Evolutionary conservation across 345 rosid genomes (phyloP).

Genomic region (Balakata baccata): DNA sequence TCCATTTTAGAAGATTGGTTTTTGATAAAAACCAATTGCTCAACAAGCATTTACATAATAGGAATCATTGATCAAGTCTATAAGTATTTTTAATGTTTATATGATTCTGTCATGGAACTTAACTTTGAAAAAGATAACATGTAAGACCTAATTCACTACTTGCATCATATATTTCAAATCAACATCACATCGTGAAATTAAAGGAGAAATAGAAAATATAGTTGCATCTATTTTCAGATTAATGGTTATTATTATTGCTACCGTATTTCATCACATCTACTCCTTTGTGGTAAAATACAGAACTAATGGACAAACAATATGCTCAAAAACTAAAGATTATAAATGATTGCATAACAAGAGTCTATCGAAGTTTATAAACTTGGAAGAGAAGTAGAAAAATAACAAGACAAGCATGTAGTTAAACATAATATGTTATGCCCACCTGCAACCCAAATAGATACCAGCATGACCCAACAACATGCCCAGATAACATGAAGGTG

Average conservation of each 20-base stretch:
- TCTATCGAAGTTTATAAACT: background rate
- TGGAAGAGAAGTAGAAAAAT: background rate
- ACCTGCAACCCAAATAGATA: conserved; percentile 89
- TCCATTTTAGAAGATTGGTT: too few species aligned
- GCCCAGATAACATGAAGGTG: conserved; percentile 69
- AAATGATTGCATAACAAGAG: background rate
- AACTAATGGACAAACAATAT: background rate
- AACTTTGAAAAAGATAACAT: too few species aligned
- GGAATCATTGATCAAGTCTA: too few species aligned
- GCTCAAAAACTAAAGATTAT: background rate
- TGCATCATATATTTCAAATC: background rate
- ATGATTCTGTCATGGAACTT: too few species aligned
- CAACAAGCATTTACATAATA: too few species aligned
- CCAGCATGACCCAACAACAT: conserved; percentile 80
- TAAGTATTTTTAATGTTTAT: too few species aligned
- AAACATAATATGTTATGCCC: conserved; percentile 11
- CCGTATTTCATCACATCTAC: background rate
- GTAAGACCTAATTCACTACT: background rate
- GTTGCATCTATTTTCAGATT: too few species aligned
- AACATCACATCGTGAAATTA: background rate
- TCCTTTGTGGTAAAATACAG: background rate
- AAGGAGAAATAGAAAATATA: background rate
- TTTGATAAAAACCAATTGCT: too few species aligned
- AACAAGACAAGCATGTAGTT: background rate
- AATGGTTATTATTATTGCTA: too few species aligned